Evolutionary conservation across 768 basidiomycete genomes (phyloP).

Genomic region (Russula virescens): DNA sequence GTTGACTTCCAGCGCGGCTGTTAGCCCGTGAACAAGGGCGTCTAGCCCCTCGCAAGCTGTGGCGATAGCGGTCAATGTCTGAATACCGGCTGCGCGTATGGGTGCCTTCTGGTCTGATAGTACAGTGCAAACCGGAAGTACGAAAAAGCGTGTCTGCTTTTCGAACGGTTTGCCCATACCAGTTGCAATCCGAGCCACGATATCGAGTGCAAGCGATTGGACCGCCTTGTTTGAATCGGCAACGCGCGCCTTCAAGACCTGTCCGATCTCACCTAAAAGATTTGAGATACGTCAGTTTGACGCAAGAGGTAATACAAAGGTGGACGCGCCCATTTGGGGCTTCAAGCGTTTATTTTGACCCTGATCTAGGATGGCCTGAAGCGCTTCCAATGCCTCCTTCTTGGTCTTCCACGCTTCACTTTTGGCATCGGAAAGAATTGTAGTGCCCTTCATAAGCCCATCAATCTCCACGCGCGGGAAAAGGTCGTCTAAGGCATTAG

Average conservation of each 20-base stretch:
- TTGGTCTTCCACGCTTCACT: conserved; percentile 96
- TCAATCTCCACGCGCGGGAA: conserved; percentile 96
- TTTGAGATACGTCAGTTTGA: conserved; percentile 12
- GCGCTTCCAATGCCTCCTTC: conserved; percentile 86
- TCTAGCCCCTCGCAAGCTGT: conserved; percentile 83
- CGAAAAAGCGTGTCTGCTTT: conserved; percentile 75
- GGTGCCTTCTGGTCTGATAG: conserved; percentile 91
- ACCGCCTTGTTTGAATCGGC: conserved; percentile 93
- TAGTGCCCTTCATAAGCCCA: conserved; percentile 72
- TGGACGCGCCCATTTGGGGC: conserved; percentile 68
- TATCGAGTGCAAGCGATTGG: conserved; percentile 83
- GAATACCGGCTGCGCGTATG: conserved; percentile 70
- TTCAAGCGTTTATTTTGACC: conserved; percentile 91
- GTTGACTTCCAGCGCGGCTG: conserved; percentile 72
- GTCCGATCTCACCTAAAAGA: conserved; percentile 76
- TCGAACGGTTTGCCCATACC: conserved; percentile 98
- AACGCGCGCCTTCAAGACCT: conserved; percentile 81
- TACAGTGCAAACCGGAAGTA: conserved; percentile 71
- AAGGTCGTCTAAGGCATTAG: conserved; percentile 85
- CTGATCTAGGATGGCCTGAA: conserved; percentile 83
- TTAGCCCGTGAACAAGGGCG: conserved; percentile 69
- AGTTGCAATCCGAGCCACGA: conserved; percentile 80
- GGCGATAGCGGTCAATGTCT: conserved; percentile 77
- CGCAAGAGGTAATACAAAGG: neutral
- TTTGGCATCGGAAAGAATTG: conserved; percentile 76